These are phyloP conservation scores for Scleroderma citrinum DNA, from an alignment of 768 basidiomycete species.

Conservation along the genomic window DNA sequence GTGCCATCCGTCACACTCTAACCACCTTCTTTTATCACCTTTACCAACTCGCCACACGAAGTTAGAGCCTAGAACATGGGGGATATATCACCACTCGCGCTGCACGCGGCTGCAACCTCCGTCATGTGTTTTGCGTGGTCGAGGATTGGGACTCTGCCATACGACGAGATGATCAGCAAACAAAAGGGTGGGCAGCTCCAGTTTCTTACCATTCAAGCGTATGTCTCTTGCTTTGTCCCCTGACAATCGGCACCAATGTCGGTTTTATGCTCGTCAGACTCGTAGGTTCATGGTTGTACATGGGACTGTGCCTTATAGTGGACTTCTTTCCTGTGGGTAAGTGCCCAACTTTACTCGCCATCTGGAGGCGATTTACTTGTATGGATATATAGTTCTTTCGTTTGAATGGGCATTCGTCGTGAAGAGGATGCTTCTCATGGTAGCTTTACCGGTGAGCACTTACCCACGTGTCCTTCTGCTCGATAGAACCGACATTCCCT, in stretches of 20 bases:
- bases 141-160: neutral
- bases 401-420: conserved; percentile 25
- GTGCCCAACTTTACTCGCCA: conserved; percentile 22
- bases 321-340: conserved; percentile 36
- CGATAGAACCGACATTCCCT: neutral
- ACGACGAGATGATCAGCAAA: conserved; percentile 29
- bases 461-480: neutral
- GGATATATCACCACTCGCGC: conserved; percentile 11
- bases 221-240: conserved; percentile 10
- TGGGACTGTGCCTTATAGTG: conserved; percentile 33
- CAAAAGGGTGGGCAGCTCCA: conserved; percentile 64
- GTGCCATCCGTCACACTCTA: neutral
- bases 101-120: conserved; percentile 27
- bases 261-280: conserved; percentile 25
- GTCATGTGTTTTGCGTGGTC: neutral
- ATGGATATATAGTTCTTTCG: conserved; percentile 1
- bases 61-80: conserved; percentile 5
- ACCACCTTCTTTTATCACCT: neutral
- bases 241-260: neutral
- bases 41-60: neutral
- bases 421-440: conserved; percentile 56
- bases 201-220: conserved; percentile 80
- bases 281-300: conserved; percentile 34
- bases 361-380: neutral
- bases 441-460: conserved; percentile 54